Conservation (phyloP, 2,329 filamentous ascomycete genomes). For the Aspergillus latus region DNA sequence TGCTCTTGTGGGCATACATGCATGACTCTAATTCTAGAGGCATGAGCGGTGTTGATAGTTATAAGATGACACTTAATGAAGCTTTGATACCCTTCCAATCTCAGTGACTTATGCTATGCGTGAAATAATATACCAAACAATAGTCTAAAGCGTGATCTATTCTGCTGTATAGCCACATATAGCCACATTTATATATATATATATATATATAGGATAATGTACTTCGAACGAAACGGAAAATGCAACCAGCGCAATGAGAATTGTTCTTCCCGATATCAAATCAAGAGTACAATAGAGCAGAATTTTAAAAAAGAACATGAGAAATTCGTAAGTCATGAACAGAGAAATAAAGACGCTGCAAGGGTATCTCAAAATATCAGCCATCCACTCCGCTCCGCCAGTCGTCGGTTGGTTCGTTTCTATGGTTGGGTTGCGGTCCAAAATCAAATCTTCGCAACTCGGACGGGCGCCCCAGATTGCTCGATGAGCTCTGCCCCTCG, state of each 20-base stretch:
- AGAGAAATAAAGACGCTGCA: conserved; percentile 23
- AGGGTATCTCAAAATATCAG: conserved; percentile 37
- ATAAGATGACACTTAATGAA: conserved; percentile 10
- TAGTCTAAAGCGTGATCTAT: neutral
- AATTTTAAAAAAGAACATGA: conserved; percentile 1
- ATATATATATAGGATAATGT: conserved; percentile 2
- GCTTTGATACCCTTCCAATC: conserved; percentile 18
- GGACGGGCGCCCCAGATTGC: conserved; percentile 39
- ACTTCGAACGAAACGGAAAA: neutral
- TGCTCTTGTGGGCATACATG: too few relatives aligned
- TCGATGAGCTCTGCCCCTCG: conserved; percentile 41
- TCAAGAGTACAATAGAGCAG: neutral
- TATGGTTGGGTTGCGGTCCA: neutral
- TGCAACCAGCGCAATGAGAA: conserved; percentile 11
- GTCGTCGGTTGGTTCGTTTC: conserved; percentile 5
- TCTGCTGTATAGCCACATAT: neutral
- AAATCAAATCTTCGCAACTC: conserved; percentile 28
- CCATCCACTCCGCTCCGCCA: conserved; percentile 28
- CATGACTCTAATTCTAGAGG: neutral
- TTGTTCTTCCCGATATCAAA: conserved; percentile 22
- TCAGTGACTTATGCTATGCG: neutral
- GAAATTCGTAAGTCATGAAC: conserved; percentile 17
- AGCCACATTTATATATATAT: conserved; percentile 3
- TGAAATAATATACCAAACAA: neutral
- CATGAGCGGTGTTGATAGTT: neutral